Conservation (phyloP, 805 yeast genomes). For the Zygosaccharomyces bailii region DNA sequence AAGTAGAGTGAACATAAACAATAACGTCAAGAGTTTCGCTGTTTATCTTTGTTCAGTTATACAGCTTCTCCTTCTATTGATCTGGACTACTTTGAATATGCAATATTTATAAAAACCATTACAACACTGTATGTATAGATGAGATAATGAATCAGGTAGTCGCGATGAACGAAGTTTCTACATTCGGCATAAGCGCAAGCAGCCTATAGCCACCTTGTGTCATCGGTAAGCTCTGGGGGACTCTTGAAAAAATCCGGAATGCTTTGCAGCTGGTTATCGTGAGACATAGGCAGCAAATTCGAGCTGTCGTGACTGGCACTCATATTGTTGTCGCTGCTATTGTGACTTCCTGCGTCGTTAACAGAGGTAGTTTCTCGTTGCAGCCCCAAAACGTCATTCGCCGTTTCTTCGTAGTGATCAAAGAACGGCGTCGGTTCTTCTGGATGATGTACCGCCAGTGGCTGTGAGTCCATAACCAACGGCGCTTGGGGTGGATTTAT, state of each 20-base stretch:
- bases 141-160: neutral
- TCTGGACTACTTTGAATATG: conserved; percentile 4
- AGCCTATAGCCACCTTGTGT: conserved; percentile 18
- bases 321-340: conserved; percentile 10
- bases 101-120: conserved; percentile 7
- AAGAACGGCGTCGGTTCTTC: conserved; percentile 11
- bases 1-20: neutral
- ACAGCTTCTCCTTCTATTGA: neutral
- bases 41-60: neutral
- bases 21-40: neutral
- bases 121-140: conserved; percentile 1
- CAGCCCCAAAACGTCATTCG: conserved; percentile 13
- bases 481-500: conserved; percentile 7
- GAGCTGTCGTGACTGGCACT: conserved; percentile 10
- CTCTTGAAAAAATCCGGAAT: conserved; percentile 28
- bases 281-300: conserved; percentile 15
- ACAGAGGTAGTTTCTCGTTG: conserved; percentile 10
- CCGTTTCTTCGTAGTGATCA: conserved; percentile 13
- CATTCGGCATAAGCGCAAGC: neutral
- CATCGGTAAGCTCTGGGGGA: conserved; percentile 20
- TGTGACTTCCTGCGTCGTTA: conserved; percentile 9
- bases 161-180: neutral
- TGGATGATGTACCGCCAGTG: conserved; percentile 12
- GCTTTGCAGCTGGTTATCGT: conserved; percentile 18
- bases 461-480: conserved; percentile 12